Percentiles rank a stretch among this genome's conserved stretches.
phyloP scores from a whole-genome alignment of 2,329 filamentous ascomycete genomes.

The Fusarium sp. region DNA sequence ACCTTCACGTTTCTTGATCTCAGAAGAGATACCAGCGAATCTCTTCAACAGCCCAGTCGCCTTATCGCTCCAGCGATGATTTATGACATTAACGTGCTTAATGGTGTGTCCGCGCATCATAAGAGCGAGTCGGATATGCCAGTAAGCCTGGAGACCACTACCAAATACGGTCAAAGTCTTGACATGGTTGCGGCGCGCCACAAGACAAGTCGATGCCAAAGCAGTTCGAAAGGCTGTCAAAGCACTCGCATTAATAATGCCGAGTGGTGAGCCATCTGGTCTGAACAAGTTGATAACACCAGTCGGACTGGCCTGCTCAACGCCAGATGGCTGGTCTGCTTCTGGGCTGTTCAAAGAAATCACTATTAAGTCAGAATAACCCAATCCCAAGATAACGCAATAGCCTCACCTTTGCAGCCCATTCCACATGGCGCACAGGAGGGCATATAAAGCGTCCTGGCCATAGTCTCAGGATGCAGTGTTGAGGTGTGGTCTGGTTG shows the following conservation, averaged over 20 bases:
- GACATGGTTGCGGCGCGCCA: slow-evolving; percentile 75
- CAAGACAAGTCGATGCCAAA: slow-evolving; percentile 75
- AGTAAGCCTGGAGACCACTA: slow-evolving; percentile 90
- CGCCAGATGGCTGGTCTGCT: slow-evolving; percentile 46
- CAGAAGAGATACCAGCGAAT: slow-evolving; percentile 60
- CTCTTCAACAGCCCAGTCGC: slow-evolving; percentile 65
- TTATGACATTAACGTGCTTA: slow-evolving; percentile 85
- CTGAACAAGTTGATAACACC: slow-evolving; percentile 79
- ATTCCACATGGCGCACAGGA: slow-evolving; percentile 73
- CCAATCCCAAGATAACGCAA: background rate
- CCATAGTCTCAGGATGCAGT: slow-evolving; percentile 61
- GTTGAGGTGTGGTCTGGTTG: slow-evolving; percentile 68
- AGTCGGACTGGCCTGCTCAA: slow-evolving; percentile 63
- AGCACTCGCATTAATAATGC: slow-evolving; percentile 78
- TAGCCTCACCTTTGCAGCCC: slow-evolving; percentile 72
- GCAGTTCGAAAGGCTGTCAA: slow-evolving; percentile 87
- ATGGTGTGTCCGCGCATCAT: slow-evolving; percentile 79
- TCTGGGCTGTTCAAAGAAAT: slow-evolving; percentile 70
- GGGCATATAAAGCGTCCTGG: slow-evolving; percentile 81
- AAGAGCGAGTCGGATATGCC: slow-evolving; percentile 89
- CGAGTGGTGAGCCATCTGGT: slow-evolving; percentile 71
- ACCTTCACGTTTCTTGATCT: slow-evolving; percentile 68
- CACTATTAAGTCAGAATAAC: slow-evolving; percentile 58
- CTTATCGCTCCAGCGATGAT: slow-evolving; percentile 74
- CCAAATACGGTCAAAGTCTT: slow-evolving; percentile 88